Conservation (phyloP, 345 rosid species). For the Anastatica hierochuntica region DNA sequence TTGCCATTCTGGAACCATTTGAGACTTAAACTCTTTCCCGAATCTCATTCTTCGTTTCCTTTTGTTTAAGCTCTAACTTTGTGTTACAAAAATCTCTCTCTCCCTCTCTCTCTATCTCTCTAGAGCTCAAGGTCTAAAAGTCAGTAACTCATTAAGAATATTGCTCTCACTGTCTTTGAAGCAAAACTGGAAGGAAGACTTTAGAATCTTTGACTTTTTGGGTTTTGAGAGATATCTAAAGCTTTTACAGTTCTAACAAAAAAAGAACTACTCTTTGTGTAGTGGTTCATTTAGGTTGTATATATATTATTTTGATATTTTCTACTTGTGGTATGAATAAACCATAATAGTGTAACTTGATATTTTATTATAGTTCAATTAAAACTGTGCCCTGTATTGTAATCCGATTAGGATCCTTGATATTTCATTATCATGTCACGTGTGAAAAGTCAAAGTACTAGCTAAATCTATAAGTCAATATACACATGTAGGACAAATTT, state of each 20-base stretch:
- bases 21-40: conserved; percentile 56
- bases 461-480: not conserved
- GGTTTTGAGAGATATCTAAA: too few species aligned
- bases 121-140: not conserved
- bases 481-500: not conserved
- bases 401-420: not conserved
- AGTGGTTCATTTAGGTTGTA: too few species aligned
- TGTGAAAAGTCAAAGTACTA: not conserved
- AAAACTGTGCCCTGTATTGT: not conserved
- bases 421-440: not conserved
- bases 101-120: too few species aligned
- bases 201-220: too few species aligned
- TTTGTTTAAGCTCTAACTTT: not conserved
- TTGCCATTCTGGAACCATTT: conserved; percentile 75
- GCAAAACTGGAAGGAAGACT: too few species aligned
- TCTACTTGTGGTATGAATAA: too few species aligned
- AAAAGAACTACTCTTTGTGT: too few species aligned
- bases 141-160: conserved; percentile 3
- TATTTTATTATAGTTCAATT: not conserved
- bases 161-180: not conserved
- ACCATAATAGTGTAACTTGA: too few species aligned
- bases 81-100: not conserved
- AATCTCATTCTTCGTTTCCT: conserved; percentile 46
- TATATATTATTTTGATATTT: too few species aligned
- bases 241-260: too few species aligned